Evolutionary conservation across 768 basidiomycete genomes (phyloP), one percentile per base, ranked within the genome.

Genomic region (Phlebiopsis gigantea): DNA sequence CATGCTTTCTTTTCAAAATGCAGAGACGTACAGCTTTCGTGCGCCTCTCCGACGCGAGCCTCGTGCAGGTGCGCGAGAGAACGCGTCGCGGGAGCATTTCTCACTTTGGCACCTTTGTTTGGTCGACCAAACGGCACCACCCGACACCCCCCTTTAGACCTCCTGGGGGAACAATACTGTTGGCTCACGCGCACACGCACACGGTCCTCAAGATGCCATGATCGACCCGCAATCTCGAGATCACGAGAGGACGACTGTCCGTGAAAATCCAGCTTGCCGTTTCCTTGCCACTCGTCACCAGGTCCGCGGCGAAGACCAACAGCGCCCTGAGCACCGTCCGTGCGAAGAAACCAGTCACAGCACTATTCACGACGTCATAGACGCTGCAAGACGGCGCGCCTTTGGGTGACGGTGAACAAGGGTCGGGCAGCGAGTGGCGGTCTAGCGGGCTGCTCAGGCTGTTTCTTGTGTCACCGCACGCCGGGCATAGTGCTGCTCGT

Each of bases 51-150:
- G 25, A 15, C 48, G 48, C 25, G 29, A 31, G 26, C 48, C 12
- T 31, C 48, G 48, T 19, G 46, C 46, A 25, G 9, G 21, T 26
- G 34, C n/a, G n/a, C 29, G 34, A 42, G 46, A 39, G 22, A 19
- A 1, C 12, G 44, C 45, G 19, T 47, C 55, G 55, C 55, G 55
- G 55, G 41, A 41, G 55, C 46, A 56, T 28, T 48, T 48, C 46
- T 42, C 31, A 22, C 34, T 17, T 34, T 29, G 46, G 41, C 17
- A 39, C 21, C 25, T 42, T 47, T 14, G 15, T 24, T 49, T 31
- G 14, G 55, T 48, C 25, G 34, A 10, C 34, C 34, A 39, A 39
- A 41, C 52, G 55, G 55, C 46, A 29, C 34, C 47, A n/a, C 34
- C 55, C 55, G 47, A 49, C 34, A 2, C 29, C 54, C 29, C 54